Conservation (phyloP, 352 stramenopile species). For the Phytophthora constricta region DNA sequence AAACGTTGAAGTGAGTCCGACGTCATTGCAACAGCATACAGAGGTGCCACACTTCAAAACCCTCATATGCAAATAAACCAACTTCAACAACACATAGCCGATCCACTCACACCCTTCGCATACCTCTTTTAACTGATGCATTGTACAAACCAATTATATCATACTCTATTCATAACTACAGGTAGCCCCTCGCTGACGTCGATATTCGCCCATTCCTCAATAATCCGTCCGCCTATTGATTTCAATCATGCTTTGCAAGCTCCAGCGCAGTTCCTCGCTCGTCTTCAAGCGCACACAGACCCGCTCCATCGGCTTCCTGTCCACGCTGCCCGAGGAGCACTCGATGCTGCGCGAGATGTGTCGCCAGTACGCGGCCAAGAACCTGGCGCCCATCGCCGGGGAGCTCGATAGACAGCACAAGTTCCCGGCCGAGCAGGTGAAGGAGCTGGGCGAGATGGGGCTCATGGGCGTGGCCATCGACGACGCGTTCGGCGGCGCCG, state of each 20-base stretch:
- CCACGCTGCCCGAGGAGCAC: constrained; percentile 93
- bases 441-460: constrained; percentile 92
- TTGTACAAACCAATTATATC: too few species aligned
- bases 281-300: constrained; percentile 32
- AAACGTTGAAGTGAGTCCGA: constrained; percentile 17
- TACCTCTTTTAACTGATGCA: too few species aligned
- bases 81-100: too few species aligned
- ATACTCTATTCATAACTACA: too few species aligned
- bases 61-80: too few species aligned
- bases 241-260: too few species aligned
- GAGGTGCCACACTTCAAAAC: too few species aligned
- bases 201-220: too few species aligned
- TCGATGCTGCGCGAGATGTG: constrained; percentile 97
- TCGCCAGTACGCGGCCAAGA: constrained; percentile 95
- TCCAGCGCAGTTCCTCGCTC: too few species aligned
- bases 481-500: constrained; percentile 90
- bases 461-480: constrained; percentile 95
- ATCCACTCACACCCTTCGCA: too few species aligned
- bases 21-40: constrained; percentile 18
- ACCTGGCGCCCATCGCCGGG: constrained; percentile 90
- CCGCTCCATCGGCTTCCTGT: constrained; percentile 66
- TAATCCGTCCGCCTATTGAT: too few species aligned
- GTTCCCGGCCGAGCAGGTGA: constrained; percentile 85
- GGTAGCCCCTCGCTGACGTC: too few species aligned
- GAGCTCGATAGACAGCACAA: constrained; percentile 91